Evolutionary conservation across 805 yeast genomes (phyloP).

Genomic region (Pichia thaimueangensis): DNA sequence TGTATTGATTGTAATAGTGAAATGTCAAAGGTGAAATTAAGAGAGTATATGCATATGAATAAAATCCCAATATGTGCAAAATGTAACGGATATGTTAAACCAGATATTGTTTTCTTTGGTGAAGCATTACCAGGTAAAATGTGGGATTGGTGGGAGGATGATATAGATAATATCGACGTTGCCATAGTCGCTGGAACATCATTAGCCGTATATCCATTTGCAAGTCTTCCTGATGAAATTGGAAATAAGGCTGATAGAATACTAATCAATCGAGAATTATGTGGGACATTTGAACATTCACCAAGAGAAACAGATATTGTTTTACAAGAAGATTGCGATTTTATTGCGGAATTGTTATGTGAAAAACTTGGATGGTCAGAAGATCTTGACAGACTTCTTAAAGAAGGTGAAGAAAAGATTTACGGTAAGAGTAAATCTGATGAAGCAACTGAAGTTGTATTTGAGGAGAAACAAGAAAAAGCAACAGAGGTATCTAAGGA

Average conservation of each 20-base stretch:
- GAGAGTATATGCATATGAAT: constrained; percentile 28
- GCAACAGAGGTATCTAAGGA: constrained; percentile 12
- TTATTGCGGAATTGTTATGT: constrained; percentile 49
- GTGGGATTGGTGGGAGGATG: constrained; percentile 62
- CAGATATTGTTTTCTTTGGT: constrained; percentile 92
- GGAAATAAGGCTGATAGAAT: constrained; percentile 45
- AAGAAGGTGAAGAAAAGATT: constrained; percentile 19
- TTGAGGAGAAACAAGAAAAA: not conserved
- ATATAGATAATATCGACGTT: constrained; percentile 47
- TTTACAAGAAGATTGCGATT: constrained; percentile 58
- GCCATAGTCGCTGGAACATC: constrained; percentile 93
- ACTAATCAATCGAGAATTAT: constrained; percentile 67
- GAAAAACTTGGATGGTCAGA: constrained; percentile 57
- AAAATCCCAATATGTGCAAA: constrained; percentile 47
- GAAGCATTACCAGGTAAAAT: constrained; percentile 72
- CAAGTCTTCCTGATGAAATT: constrained; percentile 68
- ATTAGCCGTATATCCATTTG: constrained; percentile 85
- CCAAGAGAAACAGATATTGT: constrained; percentile 58
- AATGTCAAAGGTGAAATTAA: constrained; percentile 44
- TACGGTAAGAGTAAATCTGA: not conserved
- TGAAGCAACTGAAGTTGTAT: not conserved
- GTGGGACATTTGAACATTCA: constrained; percentile 59
- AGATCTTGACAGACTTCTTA: constrained; percentile 41
- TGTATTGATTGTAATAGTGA: constrained; percentile 68
- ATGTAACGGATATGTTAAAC: constrained; percentile 79